Evolutionary conservation across 2,329 filamentous ascomycete genomes (phyloP), one percentile per base, ranked within the genome.

Genomic region (Talaromyces verruculosus): DNA sequence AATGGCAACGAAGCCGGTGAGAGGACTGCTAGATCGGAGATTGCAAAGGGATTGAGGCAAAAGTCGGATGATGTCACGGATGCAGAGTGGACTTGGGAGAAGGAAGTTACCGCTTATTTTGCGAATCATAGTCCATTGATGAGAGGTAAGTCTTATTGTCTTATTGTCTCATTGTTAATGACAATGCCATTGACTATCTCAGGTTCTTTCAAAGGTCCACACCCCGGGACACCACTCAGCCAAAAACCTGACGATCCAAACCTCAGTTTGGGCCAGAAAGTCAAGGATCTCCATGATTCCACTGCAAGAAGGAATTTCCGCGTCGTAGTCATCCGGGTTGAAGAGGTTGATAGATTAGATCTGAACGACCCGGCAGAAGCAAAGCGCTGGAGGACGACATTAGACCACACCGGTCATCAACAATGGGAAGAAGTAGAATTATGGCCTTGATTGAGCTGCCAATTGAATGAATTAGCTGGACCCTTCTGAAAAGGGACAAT

Each of bases 101-200:
- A 83, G 68, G 93, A 97, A 79, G 78, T 97, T 43, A 93, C 91
- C 61, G 91, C 87, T 59, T 91, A 95, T 76, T 98, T 97, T 85
- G 94, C 92, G 22, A 97, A 97, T 77, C 79, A 95, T 71, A 89
- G 87, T 70, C 94, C 94, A 6, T 81, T 83, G 0, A 92, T 97
- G 88, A 85, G 93, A 81, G 87, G 87, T 87, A 75, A 61, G 77
- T 76, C 28, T 65, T 28, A 55, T 25, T 37, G 22, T 15, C n/a
- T 22, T 2, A 22, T 17, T 15, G 11, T 49, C 33, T 30, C 15
- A 55, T 17, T 15, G 8, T 67, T 35, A 35, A 67, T 30, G 45
- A 45, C 33, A 66, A 37, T 37, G 47, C 15, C 33, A 63, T 58
- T 45, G 35, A 45, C 39, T 13, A 15, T 35, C n/a, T 11, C 64